Percentiles rank a stretch among this genome's conserved stretches.
These are phyloP conservation scores for Colletotrichum chrysophilum DNA, from an alignment of 2,329 filamentous ascomycete genomes.

Conservation along the genomic window DNA sequence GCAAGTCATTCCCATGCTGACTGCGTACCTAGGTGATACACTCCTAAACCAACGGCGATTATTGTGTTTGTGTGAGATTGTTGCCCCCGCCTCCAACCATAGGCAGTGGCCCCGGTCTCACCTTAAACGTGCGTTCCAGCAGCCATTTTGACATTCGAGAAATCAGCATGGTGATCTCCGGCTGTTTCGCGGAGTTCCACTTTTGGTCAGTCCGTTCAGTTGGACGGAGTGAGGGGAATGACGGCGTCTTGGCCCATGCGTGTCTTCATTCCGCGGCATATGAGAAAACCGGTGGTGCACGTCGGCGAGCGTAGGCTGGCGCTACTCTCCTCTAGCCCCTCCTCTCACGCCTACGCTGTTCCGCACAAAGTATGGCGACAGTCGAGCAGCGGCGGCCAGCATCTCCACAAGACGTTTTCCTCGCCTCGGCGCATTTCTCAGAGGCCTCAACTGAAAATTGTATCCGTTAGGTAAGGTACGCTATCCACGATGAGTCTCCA, in stretches of 20 bases:
- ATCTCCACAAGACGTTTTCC: neutral
- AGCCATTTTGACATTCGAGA: slow-evolving; percentile 1
- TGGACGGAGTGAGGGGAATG: neutral
- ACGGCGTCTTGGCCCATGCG: neutral
- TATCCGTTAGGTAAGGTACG: neutral
- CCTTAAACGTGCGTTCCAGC: neutral
- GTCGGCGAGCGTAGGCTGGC: neutral
- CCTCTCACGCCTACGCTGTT: neutral
- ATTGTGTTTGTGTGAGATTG: neutral
- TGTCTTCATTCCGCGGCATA: neutral
- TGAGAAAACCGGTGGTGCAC: neutral
- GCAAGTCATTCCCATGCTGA: neutral
- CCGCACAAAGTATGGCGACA: neutral
- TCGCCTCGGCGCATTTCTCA: neutral
- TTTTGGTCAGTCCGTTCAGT: neutral
- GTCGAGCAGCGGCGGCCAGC: neutral
- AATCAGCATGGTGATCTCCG: neutral
- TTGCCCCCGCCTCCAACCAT: neutral
- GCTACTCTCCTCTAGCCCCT: neutral
- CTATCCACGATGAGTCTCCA: neutral
- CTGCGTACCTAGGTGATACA: neutral
- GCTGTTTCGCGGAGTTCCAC: neutral
- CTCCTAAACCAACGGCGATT: neutral
- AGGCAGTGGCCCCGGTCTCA: neutral
- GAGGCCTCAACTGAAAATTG: neutral